These are phyloP conservation scores for Aureobasidium zeae DNA, from an alignment of 2,329 filamentous ascomycete species.

Conservation along the genomic window DNA sequence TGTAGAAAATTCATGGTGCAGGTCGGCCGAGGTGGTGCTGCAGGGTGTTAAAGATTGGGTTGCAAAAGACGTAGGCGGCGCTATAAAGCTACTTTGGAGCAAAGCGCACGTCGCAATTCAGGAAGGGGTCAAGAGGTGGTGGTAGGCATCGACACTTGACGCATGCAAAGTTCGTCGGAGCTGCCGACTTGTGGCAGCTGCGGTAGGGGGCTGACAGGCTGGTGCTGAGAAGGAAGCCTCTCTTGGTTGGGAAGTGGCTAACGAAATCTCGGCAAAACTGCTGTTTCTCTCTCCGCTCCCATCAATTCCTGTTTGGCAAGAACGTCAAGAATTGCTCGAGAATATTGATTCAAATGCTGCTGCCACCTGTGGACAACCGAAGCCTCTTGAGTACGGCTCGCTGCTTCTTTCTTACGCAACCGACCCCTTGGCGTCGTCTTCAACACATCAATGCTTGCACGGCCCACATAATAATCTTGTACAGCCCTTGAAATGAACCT, in stretches of 20 bases:
- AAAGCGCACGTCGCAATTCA: conserved; percentile 11
- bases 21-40: not conserved
- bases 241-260: too few relatives aligned
- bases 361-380: conserved; percentile 5
- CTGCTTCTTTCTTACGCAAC: conserved; percentile 5
- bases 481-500: too few relatives aligned
- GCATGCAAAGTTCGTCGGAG: conserved; percentile 7
- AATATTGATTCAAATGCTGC: not conserved
- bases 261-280: conserved; percentile 2
- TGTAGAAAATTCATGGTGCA: conserved; percentile 35
- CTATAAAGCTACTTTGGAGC: conserved; percentile 4
- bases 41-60: not conserved
- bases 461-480: too few relatives aligned
- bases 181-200: not conserved
- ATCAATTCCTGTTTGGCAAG: too few relatives aligned
- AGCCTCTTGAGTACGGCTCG: not conserved
- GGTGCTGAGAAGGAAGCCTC: too few relatives aligned
- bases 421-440: conserved; percentile 6
- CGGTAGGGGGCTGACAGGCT: too few relatives aligned
- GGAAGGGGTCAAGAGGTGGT: conserved; percentile 1
- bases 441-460: too few relatives aligned
- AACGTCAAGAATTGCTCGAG: not conserved
- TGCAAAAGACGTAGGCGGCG: conserved; percentile 10
- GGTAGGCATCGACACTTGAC: conserved; percentile 13
- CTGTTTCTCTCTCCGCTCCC: not conserved